Percentiles rank a stretch among this genome's conserved stretches.
Evolutionary conservation across 2,329 filamentous ascomycete genomes (phyloP).

Genomic region (Metarhizium brunneum): DNA sequence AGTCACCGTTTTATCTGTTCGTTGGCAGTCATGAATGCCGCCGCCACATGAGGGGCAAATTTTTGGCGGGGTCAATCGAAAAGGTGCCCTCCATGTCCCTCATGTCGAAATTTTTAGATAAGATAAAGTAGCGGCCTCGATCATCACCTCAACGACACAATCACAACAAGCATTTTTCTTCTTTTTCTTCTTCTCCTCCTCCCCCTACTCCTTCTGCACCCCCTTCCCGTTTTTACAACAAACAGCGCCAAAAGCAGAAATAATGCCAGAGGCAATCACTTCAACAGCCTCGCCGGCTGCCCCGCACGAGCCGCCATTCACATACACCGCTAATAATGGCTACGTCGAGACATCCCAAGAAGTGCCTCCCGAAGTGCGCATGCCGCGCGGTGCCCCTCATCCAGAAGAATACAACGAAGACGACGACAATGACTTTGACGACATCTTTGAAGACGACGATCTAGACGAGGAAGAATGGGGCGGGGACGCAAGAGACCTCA

Average conservation of each 20-base stretch:
- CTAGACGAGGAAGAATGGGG: slow-evolving; percentile 56
- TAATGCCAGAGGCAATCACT: slow-evolving; percentile 12
- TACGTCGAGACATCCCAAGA: slow-evolving; percentile 29
- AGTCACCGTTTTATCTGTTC: background rate
- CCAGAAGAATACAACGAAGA: slow-evolving; percentile 19
- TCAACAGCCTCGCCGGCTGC: slow-evolving; percentile 25
- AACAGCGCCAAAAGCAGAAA: background rate
- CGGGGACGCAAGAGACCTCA: slow-evolving; percentile 57
- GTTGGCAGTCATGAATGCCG: too few species aligned
- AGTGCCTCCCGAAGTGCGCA: slow-evolving; percentile 21
- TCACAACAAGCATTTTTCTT: background rate
- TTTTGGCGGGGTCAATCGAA: background rate
- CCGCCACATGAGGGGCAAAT: background rate
- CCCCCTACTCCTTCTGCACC: background rate
- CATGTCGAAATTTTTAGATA: slow-evolving; percentile 3
- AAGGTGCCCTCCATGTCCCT: background rate
- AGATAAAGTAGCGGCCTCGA: slow-evolving; percentile 2
- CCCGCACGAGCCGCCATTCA: slow-evolving; percentile 36
- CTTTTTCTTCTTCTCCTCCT: background rate
- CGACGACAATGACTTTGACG: slow-evolving; percentile 30
- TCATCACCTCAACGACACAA: background rate
- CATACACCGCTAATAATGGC: slow-evolving; percentile 33
- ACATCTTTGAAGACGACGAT: slow-evolving; percentile 42
- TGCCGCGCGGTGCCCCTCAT: slow-evolving; percentile 15
- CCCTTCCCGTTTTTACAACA: background rate